These are phyloP conservation scores for Triangularia setosa DNA, from an alignment of 2,329 filamentous ascomycete genomes.

Conservation along the genomic window DNA sequence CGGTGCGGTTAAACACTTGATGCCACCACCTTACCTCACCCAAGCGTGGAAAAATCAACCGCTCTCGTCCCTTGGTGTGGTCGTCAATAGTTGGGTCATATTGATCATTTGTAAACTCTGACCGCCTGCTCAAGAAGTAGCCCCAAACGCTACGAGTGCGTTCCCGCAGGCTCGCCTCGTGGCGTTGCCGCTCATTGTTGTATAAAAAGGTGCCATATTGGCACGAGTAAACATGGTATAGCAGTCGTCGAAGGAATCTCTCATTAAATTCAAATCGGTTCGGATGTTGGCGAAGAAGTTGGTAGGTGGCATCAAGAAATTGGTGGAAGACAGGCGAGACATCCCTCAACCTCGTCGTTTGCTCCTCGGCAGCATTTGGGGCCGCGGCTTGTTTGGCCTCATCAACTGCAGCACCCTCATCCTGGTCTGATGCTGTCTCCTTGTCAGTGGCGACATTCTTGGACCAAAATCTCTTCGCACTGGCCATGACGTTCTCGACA, in stretches of 20 bases:
- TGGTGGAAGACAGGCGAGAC: slow-evolving; percentile 96
- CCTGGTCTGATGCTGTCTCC: slow-evolving; percentile 52
- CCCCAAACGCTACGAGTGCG: slow-evolving; percentile 89
- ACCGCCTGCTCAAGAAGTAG: slow-evolving; percentile 78
- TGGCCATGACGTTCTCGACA: slow-evolving; percentile 79
- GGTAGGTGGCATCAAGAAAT: slow-evolving; percentile 91
- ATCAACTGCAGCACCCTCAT: slow-evolving; percentile 50
- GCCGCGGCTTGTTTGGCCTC: slow-evolving; percentile 30
- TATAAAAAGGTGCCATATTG: slow-evolving; percentile 97
- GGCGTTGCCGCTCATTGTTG: slow-evolving; percentile 87
- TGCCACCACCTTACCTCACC: slow-evolving; percentile 91
- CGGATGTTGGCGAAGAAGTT: slow-evolving; percentile 79
- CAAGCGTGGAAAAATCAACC: slow-evolving; percentile 75
- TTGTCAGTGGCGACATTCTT: slow-evolving; percentile 63
- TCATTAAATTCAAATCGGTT: slow-evolving; percentile 95
- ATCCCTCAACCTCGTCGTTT: slow-evolving; percentile 80
- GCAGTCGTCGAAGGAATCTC: slow-evolving; percentile 78
- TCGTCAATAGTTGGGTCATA: slow-evolving; percentile 77
- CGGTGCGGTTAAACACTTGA: slow-evolving; percentile 77
- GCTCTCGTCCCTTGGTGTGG: slow-evolving; percentile 71
- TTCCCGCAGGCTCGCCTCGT: slow-evolving; percentile 64
- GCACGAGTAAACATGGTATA: slow-evolving; percentile 93
- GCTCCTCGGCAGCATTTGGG: slow-evolving; percentile 43
- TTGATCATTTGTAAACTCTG: slow-evolving; percentile 77
- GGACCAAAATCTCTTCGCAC: slow-evolving; percentile 86